Evolutionary conservation across 163 green algal species (phyloP).

Genomic region (Chlorella variabilis): DNA sequence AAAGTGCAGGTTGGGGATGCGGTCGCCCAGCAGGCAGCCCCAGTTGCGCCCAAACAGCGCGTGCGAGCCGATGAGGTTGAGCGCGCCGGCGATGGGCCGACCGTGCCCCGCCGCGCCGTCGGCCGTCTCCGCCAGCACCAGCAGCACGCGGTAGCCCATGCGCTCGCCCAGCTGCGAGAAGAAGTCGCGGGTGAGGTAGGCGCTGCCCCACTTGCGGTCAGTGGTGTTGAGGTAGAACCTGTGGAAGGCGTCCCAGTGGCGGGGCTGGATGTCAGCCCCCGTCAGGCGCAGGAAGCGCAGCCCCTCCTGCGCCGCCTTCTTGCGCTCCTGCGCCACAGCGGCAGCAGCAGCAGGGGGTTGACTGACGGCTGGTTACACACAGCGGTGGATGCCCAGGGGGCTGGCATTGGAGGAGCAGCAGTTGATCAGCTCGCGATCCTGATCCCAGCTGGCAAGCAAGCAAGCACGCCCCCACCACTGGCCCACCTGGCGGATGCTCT

Average conservation of each 20-base stretch:
- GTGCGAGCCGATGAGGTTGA: constrained; percentile 88
- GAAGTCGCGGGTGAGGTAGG: constrained; percentile 90
- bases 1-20: constrained; percentile 87
- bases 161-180: constrained; percentile 73
- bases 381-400: too few relatives aligned
- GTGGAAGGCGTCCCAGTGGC: constrained; percentile 86
- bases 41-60: constrained; percentile 90
- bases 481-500: constrained; percentile 72
- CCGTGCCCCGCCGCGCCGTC: background rate
- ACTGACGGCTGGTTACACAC: background rate
- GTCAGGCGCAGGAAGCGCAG: constrained; percentile 67
- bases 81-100: constrained; percentile 73
- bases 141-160: constrained; percentile 76
- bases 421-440: too few relatives aligned
- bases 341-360: background rate
- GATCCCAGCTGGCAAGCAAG: too few relatives aligned
- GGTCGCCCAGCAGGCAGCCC: constrained; percentile 66
- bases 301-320: constrained; percentile 60
- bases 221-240: constrained; percentile 75
- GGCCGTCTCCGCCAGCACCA: constrained; percentile 76
- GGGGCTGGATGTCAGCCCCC: constrained; percentile 51
- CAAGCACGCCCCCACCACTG: too few relatives aligned
- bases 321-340: constrained; percentile 74
- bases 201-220: constrained; percentile 80
- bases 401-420: too few relatives aligned